Base-by-base conservation (phyloP, 1,139 yeast genomes). In the Arxiozyma heterogenica region DNA sequence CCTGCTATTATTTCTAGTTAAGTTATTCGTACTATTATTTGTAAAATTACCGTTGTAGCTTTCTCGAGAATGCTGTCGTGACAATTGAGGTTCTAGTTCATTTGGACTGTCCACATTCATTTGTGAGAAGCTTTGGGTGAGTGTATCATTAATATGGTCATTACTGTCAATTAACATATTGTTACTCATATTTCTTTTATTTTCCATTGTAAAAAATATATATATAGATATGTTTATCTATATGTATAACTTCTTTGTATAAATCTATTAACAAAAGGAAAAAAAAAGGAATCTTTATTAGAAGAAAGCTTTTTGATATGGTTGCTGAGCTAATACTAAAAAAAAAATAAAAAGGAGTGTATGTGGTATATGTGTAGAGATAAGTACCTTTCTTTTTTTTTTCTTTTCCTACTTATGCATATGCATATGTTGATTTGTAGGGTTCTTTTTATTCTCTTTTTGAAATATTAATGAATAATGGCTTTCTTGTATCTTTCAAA, bases 21-120 rank as follows among this genome's bases (percentile, higher is more conserved):
- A 8, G 38, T 39, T 42, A 30, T 41, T 48, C 15, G 8, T 1
- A 41, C 53, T 15, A 51, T 18, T 23, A 50, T 43, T 17, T 18
- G 25, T 44, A 18, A 21, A 12, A 12, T 21, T 21, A 20, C 25
- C 22, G 25, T 43, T 43, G 7, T 15, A 21, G 21, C 27, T 43
- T 34, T 6, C n/a, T 34, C 39, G 39, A 34, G 39, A 34, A 2
- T 34, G 39, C 39, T 34, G 39, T 34, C 39, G 39, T 34, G 39
- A 34, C 39, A 34, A 34, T 39, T 57, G 62, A 18, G 59, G 55
- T 41, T 53, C 59, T 44, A 64, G 43, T 39, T 59, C 63, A 43
- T 58, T 55, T 9, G 63, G 57, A 47, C 59, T 63, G 47, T 66
- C 69, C 6, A 68, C 65, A 47, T 64, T 67, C 69, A 68, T 64